Evolutionary conservation across 2,329 filamentous ascomycete species (phyloP).

Genomic region (Beauveria varroae): DNA sequence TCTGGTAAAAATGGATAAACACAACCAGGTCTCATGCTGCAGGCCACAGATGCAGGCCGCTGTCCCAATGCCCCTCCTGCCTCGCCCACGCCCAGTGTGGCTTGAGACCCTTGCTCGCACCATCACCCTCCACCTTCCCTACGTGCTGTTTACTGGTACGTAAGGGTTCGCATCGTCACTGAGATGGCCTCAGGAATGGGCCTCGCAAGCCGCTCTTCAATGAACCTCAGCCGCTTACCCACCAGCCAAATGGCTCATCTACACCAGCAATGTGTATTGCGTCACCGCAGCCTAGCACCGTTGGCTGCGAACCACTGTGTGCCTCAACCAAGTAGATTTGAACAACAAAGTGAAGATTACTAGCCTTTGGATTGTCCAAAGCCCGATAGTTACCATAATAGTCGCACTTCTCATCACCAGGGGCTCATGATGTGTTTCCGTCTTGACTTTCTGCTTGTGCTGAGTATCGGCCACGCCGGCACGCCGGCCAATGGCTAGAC

Average conservation of each 20-base stretch:
- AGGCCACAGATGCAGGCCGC: constrained; percentile 11
- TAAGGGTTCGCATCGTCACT: constrained; percentile 6
- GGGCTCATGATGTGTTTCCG: background rate
- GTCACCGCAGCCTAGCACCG: background rate
- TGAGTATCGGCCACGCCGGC: too few species aligned
- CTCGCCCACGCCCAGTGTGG: background rate
- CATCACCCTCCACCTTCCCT: background rate
- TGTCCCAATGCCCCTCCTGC: background rate
- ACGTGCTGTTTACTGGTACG: constrained; percentile 2
- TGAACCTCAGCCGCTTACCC: background rate
- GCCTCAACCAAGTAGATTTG: background rate
- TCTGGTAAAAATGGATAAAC: constrained; percentile 1
- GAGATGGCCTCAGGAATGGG: background rate
- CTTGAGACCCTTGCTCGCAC: constrained; percentile 6
- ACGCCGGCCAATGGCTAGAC: background rate
- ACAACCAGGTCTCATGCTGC: constrained; percentile 5
- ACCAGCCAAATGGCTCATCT: background rate
- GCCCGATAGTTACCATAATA: background rate
- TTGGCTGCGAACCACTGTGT: background rate
- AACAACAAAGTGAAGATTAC: background rate
- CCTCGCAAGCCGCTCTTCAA: background rate
- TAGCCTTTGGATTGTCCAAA: background rate
- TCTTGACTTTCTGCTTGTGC: background rate
- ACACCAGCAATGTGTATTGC: background rate
- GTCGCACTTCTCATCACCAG: background rate